Base-by-base conservation (phyloP, 768 basidiomycete genomes). In the Mycena indigotica region DNA sequence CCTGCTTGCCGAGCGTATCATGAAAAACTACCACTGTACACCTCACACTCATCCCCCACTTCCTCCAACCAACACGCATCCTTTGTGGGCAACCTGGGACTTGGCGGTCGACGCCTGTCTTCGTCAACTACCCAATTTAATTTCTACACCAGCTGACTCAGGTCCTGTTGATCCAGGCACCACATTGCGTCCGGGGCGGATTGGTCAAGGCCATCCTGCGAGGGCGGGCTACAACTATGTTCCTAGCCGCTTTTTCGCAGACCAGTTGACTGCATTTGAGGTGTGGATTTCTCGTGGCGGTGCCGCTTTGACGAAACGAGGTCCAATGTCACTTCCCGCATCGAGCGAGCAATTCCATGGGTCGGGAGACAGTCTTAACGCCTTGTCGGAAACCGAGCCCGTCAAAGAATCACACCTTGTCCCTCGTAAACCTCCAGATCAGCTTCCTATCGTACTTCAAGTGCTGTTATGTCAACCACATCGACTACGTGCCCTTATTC, bases 1-100 rank as follows among this genome's bases (percentile, higher is more conserved):
- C 77, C 84, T 99, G 5, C 82, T 98, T 46, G 97, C 97, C 13
- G 95, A 98, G 71, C 84, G 97, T 21, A 93, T 99, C 63, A 97
- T 98, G 95, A 93, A 95, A 66, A 89, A 93, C 63, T 96, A 98
- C 70, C 88, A 95, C 66, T 98, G 97, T 70, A 98, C 95, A 5
- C 97, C 97, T 0, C 89, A 95, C 63, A 96, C 95, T 0, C 87
- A 86, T 59, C 97, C 97, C 8, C 82, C 91, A 4, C 85, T 99
- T 15, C 95, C 96, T 3, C 80, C 94, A 8, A 98, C 96, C n/a
- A 95, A 98, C 67, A 97, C 95, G 4, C 97, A 99, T 68, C 85
- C 89, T 1, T 79, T 99, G 13, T 99, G 97, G 97, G 88, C 89
- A 25, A 91, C 94, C 3, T 99, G 97, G 97, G 97, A 98, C 73